Base-by-base conservation (phyloP, 2,329 filamentous ascomycete genomes). In the Penicillium sp. region DNA sequence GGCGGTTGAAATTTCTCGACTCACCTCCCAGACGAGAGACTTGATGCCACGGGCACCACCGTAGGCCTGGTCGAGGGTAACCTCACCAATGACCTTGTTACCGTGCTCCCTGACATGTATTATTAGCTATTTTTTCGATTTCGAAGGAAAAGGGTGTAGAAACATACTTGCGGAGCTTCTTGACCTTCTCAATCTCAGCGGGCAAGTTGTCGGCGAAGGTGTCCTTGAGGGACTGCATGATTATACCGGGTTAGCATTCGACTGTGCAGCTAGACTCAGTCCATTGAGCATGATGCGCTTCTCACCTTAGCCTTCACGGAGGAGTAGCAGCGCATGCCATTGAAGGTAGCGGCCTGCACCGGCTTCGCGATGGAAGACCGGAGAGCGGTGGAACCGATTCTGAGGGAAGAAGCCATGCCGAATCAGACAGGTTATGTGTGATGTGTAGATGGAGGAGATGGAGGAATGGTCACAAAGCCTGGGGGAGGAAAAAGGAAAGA, bases 31-130 rank as follows among this genome's bases (percentile, higher is more conserved):
- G 67, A 99, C 93, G 56, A 99, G 86, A 64, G 86, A 87, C 84
- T 97, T 99, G 80, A 99, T 95, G 70, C 93, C 92, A 80, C 93
- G 92, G 70, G 93, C 93, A 85, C 93, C 93, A 74, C 93, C 93
- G 75, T 97, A 99, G 72, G 95, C 93, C 80, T 99, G 93, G 81
- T 97, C 93, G 62, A 99, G 88, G 55, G 93, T 99, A 73, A 99
- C 89, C 83, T 97, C 89, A 75, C 93, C 92, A 64, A 99, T 73
- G 68, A 97, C 89, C 80, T 92, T 97, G 81, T 81, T 88, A 73
- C 93, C 93, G 75, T 95, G 84, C 72, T 95, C 92, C 79, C 90
- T 95, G 64, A 66, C 53, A 68, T 43, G 22, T 53, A 54, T 49
- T 38, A 45, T 65, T 47, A 64, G 58, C 51, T 45, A 7, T 29